Base-by-base conservation (phyloP, 495 filamentous ascomycete genomes). In the Jackrogersella multiformis region DNA sequence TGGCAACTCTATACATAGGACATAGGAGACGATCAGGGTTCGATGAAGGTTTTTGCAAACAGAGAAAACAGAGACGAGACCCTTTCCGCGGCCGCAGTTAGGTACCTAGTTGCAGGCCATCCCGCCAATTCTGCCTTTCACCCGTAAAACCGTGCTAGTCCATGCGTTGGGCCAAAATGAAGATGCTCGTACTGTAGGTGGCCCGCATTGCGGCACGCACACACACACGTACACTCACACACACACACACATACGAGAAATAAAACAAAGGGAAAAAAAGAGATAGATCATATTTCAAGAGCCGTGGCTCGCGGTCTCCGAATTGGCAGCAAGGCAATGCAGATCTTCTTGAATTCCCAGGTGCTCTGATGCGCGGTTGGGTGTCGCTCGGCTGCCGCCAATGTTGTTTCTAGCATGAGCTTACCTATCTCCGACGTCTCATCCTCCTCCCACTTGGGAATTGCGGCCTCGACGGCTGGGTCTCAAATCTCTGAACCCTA, bases 281-380 rank as follows among this genome's bases (percentile, higher is more conserved):
- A 64, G 67, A 70, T 46, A 70, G 51, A 44, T 70, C 67, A 70
- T 35, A 70, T 30, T 51, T 36, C 13, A 32, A 41, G 66, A 57
- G 48, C 56, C 56, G 51, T 65, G 66, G 56, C 56, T 61, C 61
- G 51, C 66, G n/a, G 16, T 57, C 56, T 61, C 56, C 49, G 44
- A 65, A 65, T 61, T 61, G 28, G 57, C 30, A 54, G 44, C 21
- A 48, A 46, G 42, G 57, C 32, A 61, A 24, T 62, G 67, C 52
- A 61, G 67, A 70, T 70, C 67, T 60, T 16, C 24, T 16, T 20
- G 24, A 24, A 48, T 38, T 41, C 57, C 51, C 52, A 18, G 15
- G 15, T 34, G 28, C 48, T 51, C 24, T 51, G 46, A 51, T 34
- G 46, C 46, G 53, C 46, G 52, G 52, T 62, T 54, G 65, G 53